These are phyloP conservation scores for Dalbergia oliveri DNA, from an alignment of 306 rosid genomes.

Conservation along the genomic window DNA sequence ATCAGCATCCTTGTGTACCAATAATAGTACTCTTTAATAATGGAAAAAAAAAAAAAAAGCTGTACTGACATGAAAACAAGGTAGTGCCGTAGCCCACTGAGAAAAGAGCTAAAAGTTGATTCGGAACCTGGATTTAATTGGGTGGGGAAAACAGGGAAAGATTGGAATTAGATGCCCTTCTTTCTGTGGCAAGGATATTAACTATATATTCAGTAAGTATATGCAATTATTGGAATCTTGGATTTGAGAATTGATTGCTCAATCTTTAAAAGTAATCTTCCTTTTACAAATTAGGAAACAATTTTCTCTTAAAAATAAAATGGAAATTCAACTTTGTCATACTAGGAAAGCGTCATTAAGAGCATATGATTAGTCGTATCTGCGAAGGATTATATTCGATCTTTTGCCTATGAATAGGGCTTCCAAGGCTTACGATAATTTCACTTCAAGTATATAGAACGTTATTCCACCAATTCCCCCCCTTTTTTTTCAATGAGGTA, in stretches of 20 bases:
- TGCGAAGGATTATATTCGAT: constrained; percentile 31
- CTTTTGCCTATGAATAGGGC: not conserved
- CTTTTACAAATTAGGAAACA: constrained; percentile 50
- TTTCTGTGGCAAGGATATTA: constrained; percentile 48
- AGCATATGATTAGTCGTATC: constrained; percentile 34
- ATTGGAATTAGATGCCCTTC: constrained; percentile 69
- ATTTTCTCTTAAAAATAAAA: constrained; percentile 38
- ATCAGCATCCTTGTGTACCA: too few relatives aligned
- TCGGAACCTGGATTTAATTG: constrained; percentile 46
- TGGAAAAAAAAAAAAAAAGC: too few relatives aligned
- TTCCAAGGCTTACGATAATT: not conserved
- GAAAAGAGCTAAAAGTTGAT: constrained; percentile 54
- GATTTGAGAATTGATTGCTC: constrained; percentile 38
- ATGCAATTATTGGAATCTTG: constrained; percentile 52
- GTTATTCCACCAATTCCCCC: not conserved
- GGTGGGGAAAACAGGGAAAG: constrained; percentile 35
- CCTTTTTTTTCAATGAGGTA: too few relatives aligned
- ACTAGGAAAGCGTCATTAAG: constrained; percentile 48
- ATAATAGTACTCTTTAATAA: too few relatives aligned
- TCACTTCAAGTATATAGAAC: not conserved
- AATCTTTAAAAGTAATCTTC: constrained; percentile 39
- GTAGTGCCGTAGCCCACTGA: too few relatives aligned
- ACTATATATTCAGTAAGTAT: constrained; percentile 44
- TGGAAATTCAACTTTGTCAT: constrained; percentile 33
- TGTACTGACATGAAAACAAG: too few relatives aligned